A percentile compares a stretch with the other conserved stretches of the same genome.
These are phyloP conservation scores for Avicennia marina DNA, from an alignment of 257 asterid genomes.

Conservation along the genomic window DNA sequence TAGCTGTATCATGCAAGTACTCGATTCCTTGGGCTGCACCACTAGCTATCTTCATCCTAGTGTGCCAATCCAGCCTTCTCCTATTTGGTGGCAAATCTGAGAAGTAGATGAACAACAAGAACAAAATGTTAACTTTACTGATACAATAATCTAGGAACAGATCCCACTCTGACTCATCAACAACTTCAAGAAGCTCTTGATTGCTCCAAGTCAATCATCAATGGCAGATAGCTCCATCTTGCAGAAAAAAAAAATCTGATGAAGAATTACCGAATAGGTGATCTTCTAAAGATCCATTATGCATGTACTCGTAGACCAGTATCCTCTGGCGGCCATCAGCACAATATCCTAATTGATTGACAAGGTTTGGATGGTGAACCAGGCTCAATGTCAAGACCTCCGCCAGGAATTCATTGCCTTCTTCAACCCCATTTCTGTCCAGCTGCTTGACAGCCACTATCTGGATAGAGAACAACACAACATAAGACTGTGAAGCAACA, in stretches of 20 bases:
- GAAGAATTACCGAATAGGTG: conserved; percentile 67
- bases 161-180: background rate
- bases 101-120: too few relatives aligned
- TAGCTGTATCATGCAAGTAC: conserved; percentile 43
- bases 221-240: too few relatives aligned
- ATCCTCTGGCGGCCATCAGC: conserved; percentile 95
- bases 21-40: conserved; percentile 52
- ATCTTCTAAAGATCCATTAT: conserved; percentile 78
- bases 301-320: conserved; percentile 85
- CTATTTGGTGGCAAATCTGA: conserved; percentile 30
- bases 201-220: too few relatives aligned
- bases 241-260: background rate
- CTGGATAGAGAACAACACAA: conserved; percentile 22
- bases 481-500: conserved; percentile 14
- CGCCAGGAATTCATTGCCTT: conserved; percentile 80
- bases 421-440: conserved; percentile 84
- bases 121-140: background rate
- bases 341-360: conserved; percentile 82
- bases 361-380: conserved; percentile 82
- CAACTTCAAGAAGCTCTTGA: too few relatives aligned
- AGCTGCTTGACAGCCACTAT: conserved; percentile 92
- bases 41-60: conserved; percentile 44
- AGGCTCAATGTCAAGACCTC: conserved; percentile 88
- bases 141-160: background rate
- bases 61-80: conserved; percentile 37